Evolutionary conservation across 1,139 yeast species (phyloP).

Genomic region (Yamadazyma pseudoaaseri): DNA sequence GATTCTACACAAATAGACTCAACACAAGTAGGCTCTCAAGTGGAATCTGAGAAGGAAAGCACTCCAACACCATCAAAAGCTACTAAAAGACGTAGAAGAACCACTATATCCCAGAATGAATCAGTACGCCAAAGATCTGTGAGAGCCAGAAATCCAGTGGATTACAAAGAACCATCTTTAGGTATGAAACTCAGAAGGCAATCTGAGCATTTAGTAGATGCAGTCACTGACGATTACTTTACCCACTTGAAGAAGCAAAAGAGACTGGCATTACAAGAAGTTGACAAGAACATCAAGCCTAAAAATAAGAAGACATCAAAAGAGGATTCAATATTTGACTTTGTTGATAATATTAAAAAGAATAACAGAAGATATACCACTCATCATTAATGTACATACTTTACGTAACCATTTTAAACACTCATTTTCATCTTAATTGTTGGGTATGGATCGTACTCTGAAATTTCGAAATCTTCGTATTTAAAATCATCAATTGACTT

Average conservation of each 20-base stretch:
- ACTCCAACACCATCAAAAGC: too few species aligned
- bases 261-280: constrained; percentile 5
- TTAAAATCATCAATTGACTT: constrained; percentile 80
- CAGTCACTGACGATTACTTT: constrained; percentile 27
- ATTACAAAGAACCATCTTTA: constrained; percentile 68
- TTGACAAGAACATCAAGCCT: background rate
- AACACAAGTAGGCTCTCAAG: too few species aligned
- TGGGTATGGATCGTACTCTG: constrained; percentile 76
- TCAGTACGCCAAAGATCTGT: constrained; percentile 3
- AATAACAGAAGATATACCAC: constrained; percentile 8
- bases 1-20: too few species aligned
- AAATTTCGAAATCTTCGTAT: constrained; percentile 81
- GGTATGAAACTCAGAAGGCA: constrained; percentile 72
- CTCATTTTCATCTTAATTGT: constrained; percentile 87
- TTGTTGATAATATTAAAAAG: constrained; percentile 7
- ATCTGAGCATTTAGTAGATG: constrained; percentile 58
- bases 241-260: constrained; percentile 16
- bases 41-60: too few species aligned
- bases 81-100: background rate
- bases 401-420: constrained; percentile 22
- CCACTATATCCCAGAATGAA: too few species aligned
- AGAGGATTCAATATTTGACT: constrained; percentile 5
- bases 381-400: constrained; percentile 6
- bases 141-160: constrained; percentile 40
- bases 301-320: constrained; percentile 2